These are phyloP conservation scores for Gaertneriomyces semiglobifer DNA, from an alignment of 192 early-diverging fungal species.

Conservation along the genomic window DNA sequence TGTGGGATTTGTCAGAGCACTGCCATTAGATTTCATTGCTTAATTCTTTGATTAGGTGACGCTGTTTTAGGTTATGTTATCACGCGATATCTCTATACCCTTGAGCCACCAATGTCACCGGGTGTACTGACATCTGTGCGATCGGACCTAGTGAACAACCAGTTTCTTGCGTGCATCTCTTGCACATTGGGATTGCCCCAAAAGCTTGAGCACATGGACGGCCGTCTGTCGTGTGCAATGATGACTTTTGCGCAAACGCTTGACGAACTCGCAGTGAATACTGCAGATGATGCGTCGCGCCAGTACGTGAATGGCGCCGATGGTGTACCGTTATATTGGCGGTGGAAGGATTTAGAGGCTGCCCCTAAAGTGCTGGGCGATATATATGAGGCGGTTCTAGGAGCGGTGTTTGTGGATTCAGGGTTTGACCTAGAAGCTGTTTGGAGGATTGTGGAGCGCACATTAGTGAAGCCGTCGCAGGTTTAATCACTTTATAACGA, in stretches of 20 bases:
- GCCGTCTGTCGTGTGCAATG: conserved; percentile 54
- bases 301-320: background rate
- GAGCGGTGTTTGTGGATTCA: conserved; percentile 84
- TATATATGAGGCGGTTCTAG: conserved; percentile 79
- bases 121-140: conserved; percentile 64
- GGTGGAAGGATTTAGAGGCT: conserved; percentile 68
- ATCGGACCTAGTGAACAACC: conserved; percentile 72
- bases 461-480: conserved; percentile 22
- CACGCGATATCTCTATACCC: conserved; percentile 62
- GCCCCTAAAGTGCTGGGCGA: conserved; percentile 91
- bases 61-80: conserved; percentile 48
- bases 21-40: background rate
- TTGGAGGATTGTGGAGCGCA: conserved; percentile 25
- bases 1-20: background rate
- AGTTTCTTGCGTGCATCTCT: conserved; percentile 70
- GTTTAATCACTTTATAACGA: background rate
- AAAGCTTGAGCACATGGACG: conserved; percentile 66
- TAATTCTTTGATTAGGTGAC: conserved; percentile 32
- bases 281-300: background rate
- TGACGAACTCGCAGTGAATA: background rate
- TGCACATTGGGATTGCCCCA: conserved; percentile 60
- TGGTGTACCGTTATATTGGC: conserved; percentile 22
- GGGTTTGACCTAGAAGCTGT: conserved; percentile 59
- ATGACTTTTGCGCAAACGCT: conserved; percentile 25
- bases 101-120: conserved; percentile 61